Evolutionary conservation across 345 rosid genomes (phyloP).

Genomic region (Bruguiera gymnorhiza): DNA sequence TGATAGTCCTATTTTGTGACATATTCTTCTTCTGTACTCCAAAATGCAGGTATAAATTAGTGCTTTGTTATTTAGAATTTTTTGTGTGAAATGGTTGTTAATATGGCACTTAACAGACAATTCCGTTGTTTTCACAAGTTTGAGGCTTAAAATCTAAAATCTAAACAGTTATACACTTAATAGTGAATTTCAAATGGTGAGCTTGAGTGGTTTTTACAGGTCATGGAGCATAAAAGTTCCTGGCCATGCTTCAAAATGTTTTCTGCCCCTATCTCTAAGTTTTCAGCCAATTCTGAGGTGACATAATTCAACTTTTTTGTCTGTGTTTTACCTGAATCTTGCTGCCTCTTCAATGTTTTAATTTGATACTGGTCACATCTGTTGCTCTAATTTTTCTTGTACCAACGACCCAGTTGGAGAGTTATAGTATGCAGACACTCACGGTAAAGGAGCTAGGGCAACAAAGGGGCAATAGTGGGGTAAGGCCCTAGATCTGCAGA

Average conservation of each 20-base stretch:
- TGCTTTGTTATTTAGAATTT: no score
- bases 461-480: slow-evolving; percentile 58
- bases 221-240: not conserved
- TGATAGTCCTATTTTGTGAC: no score
- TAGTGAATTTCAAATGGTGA: no score
- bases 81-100: no score
- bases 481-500: slow-evolving; percentile 22
- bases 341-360: not conserved
- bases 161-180: not conserved
- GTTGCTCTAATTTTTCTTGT: slow-evolving; percentile 7
- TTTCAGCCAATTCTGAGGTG: no score
- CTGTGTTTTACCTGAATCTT: not conserved
- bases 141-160: not conserved
- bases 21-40: no score
- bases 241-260: no score
- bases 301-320: no score
- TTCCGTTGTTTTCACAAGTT: not conserved
- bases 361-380: not conserved
- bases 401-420: slow-evolving; percentile 71
- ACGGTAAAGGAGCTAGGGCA: slow-evolving; percentile 84
- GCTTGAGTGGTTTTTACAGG: no score
- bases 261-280: no score
- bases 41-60: no score
- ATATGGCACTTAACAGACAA: no score
- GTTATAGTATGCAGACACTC: slow-evolving; percentile 69